A percentile compares a stretch with the other conserved stretches of the same genome.
Evolutionary conservation across 2,329 filamentous ascomycete genomes (phyloP).

Genomic region (Ceratocystis cacaofunesta): DNA sequence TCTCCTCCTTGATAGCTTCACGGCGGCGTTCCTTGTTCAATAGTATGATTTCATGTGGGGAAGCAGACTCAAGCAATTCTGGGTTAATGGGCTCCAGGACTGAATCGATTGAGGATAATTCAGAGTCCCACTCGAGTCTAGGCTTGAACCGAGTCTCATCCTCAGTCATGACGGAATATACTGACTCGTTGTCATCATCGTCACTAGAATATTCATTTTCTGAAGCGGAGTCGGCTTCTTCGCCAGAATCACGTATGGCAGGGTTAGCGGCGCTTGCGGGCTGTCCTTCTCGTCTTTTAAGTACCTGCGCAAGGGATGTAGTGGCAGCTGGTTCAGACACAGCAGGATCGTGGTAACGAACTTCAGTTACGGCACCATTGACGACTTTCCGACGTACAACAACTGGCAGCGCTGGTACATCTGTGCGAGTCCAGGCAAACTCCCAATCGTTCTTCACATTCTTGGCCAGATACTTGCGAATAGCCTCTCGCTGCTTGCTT

Average conservation of each 20-base stretch:
- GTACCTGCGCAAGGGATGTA: conserved; percentile 9
- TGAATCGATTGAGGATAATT: conserved; percentile 12
- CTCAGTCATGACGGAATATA: conserved; percentile 44
- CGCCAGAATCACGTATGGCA: not conserved
- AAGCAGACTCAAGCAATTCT: not conserved
- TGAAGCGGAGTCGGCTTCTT: conserved; percentile 9
- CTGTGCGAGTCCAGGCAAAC: conserved; percentile 39
- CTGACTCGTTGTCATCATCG: conserved; percentile 33
- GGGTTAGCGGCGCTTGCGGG: not conserved
- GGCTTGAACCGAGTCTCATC: conserved; percentile 36
- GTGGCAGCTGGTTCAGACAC: not conserved
- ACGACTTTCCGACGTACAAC: conserved; percentile 8
- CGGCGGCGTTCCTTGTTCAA: conserved; percentile 36
- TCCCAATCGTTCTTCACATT: conserved; percentile 46
- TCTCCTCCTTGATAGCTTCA: conserved; percentile 46
- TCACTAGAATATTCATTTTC: conserved; percentile 16
- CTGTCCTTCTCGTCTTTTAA: not conserved
- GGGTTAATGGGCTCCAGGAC: not conserved
- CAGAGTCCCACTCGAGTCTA: conserved; percentile 40
- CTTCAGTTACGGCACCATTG: conserved; percentile 7
- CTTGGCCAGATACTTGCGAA: conserved; percentile 38
- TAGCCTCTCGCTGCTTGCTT: conserved; percentile 46
- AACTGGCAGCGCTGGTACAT: conserved; percentile 17
- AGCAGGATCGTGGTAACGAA: conserved; percentile 15
- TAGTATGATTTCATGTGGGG: not conserved